These are phyloP conservation scores for Naganishia antarctica DNA, from an alignment of 768 basidiomycete genomes.

Conservation along the genomic window DNA sequence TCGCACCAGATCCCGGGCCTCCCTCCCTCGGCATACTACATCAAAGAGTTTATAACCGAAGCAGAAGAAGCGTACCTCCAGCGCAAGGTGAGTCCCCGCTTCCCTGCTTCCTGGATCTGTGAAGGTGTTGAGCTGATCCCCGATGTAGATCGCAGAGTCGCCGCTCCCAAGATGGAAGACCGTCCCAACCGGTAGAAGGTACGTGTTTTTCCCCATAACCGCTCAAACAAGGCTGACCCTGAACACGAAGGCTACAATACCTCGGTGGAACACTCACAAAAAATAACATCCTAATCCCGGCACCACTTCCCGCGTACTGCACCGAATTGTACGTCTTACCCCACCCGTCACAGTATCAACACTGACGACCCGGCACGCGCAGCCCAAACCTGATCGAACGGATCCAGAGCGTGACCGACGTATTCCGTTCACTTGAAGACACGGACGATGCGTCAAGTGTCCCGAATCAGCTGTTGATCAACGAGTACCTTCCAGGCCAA, in stretches of 20 bases:
- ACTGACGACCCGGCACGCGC: conserved; percentile 15
- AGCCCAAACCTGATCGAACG: conserved; percentile 75
- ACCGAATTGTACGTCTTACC: conserved; percentile 57
- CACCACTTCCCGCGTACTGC: conserved; percentile 67
- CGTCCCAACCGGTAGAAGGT: conserved; percentile 65
- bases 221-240: not conserved
- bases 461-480: conserved; percentile 86
- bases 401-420: conserved; percentile 59
- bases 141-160: conserved; percentile 63
- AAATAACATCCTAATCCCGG: conserved; percentile 61
- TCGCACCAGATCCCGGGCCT: conserved; percentile 11
- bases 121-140: too few species aligned
- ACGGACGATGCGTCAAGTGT: conserved; percentile 40
- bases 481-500: conserved; percentile 86
- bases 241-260: conserved; percentile 43
- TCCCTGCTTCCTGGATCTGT: not conserved
- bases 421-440: conserved; percentile 55
- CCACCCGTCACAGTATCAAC: too few species aligned
- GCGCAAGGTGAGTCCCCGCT: conserved; percentile 58
- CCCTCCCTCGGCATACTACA: conserved; percentile 52
- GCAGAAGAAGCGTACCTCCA: conserved; percentile 74
- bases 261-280: conserved; percentile 62
- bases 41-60: conserved; percentile 65
- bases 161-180: conserved; percentile 77
- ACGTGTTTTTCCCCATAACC: conserved; percentile 26